Conservation (phyloP, 176 grass and related monocot species). For the Tillandsia fasciculata region DNA sequence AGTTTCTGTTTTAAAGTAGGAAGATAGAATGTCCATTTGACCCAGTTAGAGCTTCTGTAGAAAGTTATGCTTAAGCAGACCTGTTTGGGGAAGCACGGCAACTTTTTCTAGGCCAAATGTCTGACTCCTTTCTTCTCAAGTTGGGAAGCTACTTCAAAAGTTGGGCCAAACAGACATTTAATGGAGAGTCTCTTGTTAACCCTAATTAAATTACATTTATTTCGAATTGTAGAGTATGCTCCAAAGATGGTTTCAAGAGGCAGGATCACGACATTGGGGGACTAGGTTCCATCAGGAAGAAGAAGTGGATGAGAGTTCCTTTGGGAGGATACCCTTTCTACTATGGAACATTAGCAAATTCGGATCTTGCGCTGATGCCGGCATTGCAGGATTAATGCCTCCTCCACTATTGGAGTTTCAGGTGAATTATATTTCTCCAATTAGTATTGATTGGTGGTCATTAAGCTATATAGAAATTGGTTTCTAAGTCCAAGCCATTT, state of each 20-base stretch:
- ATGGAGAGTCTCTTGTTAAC: neutral
- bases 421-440: constrained; percentile 27
- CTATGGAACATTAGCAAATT: constrained; percentile 87
- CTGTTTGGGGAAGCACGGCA: too few relatives aligned
- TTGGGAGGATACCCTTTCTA: constrained; percentile 53
- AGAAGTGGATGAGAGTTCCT: constrained; percentile 40
- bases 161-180: too few relatives aligned
- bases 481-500: too few relatives aligned
- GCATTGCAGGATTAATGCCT: constrained; percentile 80
- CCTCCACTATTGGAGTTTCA: constrained; percentile 83
- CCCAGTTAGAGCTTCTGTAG: too few relatives aligned
- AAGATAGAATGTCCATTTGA: too few relatives aligned
- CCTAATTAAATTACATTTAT: constrained; percentile 5
- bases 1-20: neutral
- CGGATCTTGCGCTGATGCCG: constrained; percentile 64
- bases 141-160: too few relatives aligned
- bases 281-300: constrained; percentile 45
- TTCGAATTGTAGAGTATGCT: constrained; percentile 41
- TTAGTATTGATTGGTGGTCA: neutral
- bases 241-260: constrained; percentile 56
- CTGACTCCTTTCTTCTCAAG: too few relatives aligned
- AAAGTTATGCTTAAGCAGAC: too few relatives aligned
- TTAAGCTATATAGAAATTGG: too few relatives aligned
- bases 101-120: too few relatives aligned
- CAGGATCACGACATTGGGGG: constrained; percentile 47